Conservation (phyloP, 495 filamentous ascomycete genomes). For the Neurospora sp. region DNA sequence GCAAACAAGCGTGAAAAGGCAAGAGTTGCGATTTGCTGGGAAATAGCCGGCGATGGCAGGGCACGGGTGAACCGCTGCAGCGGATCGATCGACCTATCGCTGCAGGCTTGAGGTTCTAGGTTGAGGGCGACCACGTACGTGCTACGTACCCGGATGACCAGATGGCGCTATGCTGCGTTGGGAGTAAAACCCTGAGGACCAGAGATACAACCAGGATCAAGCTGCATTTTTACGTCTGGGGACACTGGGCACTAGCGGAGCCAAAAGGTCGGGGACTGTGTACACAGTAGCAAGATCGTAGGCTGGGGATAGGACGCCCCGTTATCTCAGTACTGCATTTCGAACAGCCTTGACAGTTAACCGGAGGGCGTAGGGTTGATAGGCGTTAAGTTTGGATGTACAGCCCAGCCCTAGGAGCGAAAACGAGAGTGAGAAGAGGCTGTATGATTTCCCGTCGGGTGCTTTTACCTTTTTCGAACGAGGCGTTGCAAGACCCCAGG, state of each 20-base stretch:
- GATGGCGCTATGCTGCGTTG: not conserved
- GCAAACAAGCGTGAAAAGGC: not conserved
- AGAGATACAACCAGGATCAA: not conserved
- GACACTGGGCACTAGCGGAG: not conserved
- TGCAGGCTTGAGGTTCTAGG: not conserved
- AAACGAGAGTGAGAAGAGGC: not conserved
- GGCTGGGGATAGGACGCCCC: not conserved
- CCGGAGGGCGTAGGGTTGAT: not conserved
- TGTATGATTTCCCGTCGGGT: not conserved
- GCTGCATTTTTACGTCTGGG: not conserved
- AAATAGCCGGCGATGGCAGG: not conserved
- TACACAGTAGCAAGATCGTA: not conserved
- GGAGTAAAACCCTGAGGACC: not conserved
- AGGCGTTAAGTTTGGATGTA: not conserved
- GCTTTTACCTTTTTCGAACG: not conserved
- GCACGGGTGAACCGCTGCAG: not conserved
- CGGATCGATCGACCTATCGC: not conserved
- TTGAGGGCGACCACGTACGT: not conserved
- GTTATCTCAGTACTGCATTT: not conserved
- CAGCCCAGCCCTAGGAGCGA: not conserved
- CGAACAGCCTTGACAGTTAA: not conserved
- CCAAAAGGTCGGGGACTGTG: not conserved
- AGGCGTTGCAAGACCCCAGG: not conserved
- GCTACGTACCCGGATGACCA: not conserved
- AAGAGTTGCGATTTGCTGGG: not conserved